phyloP scores from a whole-genome alignment of 768 basidiomycete species.

The Tephrocybe sp. region DNA sequence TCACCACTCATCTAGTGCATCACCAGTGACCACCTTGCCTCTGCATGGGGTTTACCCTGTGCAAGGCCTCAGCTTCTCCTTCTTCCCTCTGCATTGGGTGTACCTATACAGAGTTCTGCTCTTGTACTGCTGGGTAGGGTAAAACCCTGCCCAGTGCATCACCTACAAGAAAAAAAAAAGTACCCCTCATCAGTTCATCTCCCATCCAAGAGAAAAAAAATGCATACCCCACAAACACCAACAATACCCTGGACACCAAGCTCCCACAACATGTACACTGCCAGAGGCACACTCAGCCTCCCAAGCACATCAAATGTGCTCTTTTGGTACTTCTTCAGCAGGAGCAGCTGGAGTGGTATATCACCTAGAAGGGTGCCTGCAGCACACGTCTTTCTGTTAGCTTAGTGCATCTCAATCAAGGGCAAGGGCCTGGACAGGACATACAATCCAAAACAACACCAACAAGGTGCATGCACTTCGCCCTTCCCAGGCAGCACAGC shows the following conservation, averaged over 20 bases:
- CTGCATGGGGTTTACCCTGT: too few relatives aligned
- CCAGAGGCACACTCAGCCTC: slow-evolving; percentile 65
- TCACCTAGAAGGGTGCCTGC: slow-evolving; percentile 73
- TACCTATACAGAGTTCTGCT: too few relatives aligned
- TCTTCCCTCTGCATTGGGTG: too few relatives aligned
- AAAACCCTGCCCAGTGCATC: too few relatives aligned
- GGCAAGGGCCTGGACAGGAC: slow-evolving; percentile 24
- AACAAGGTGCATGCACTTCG: slow-evolving; percentile 60
- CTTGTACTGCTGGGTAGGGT: too few relatives aligned
- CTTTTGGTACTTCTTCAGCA: slow-evolving; percentile 80
- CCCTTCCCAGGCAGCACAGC: slow-evolving; percentile 57
- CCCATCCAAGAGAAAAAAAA: too few relatives aligned
- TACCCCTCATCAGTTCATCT: too few relatives aligned
- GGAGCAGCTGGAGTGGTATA: slow-evolving; percentile 78
- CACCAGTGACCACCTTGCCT: too few relatives aligned
- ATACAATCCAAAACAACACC: slow-evolving; percentile 42
- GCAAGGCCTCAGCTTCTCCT: too few relatives aligned
- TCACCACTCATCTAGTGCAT: too few relatives aligned
- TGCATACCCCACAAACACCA: slow-evolving; percentile 28
- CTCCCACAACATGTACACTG: slow-evolving; percentile 59
- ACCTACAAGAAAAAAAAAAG: too few relatives aligned
- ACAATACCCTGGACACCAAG: slow-evolving; percentile 61
- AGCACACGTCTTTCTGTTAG: background rate
- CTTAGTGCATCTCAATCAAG: too few relatives aligned
- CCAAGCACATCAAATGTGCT: slow-evolving; percentile 85